Conservation (phyloP, 495 filamentous ascomycete genomes). For the Astrocystis sublimbata region DNA sequence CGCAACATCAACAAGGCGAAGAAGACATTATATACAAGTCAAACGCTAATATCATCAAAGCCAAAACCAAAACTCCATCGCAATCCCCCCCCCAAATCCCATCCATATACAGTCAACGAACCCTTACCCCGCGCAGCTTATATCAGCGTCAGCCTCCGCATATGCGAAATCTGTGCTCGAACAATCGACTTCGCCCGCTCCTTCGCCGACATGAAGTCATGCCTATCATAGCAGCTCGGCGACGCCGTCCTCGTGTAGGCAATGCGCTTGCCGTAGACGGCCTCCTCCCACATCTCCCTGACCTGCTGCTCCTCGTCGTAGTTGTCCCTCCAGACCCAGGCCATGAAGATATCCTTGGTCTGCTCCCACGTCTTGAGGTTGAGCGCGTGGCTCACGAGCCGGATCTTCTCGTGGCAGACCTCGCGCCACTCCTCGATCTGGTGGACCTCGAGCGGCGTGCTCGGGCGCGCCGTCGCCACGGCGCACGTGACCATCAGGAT, state of each 20-base stretch:
- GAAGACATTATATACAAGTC: slow-evolving; percentile 8
- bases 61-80: background rate
- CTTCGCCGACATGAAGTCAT: slow-evolving; percentile 21
- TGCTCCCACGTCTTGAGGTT: slow-evolving; percentile 21
- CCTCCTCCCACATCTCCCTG: slow-evolving; percentile 22
- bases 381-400: slow-evolving; percentile 20
- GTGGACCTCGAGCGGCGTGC: slow-evolving; percentile 15
- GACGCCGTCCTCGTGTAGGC: slow-evolving; percentile 16
- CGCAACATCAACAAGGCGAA: no score
- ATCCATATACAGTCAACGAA: background rate
- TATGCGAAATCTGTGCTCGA: slow-evolving; percentile 16
- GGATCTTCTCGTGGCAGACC: slow-evolving; percentile 19
- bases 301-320: slow-evolving; percentile 22
- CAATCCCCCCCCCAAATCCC: background rate
- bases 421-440: slow-evolving; percentile 22
- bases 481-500: slow-evolving; percentile 20
- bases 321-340: slow-evolving; percentile 20
- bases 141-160: slow-evolving; percentile 19
- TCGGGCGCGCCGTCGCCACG: slow-evolving; percentile 18
- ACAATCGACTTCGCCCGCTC: slow-evolving; percentile 20
- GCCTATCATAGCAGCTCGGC: slow-evolving; percentile 18
- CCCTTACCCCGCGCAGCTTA: background rate
- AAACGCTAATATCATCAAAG: background rate
- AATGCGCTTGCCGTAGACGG: slow-evolving; percentile 17
- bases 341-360: slow-evolving; percentile 17